phyloP scores from a whole-genome alignment of 2,329 filamentous ascomycete species.

The Coniochaeta ligniaria region DNA sequence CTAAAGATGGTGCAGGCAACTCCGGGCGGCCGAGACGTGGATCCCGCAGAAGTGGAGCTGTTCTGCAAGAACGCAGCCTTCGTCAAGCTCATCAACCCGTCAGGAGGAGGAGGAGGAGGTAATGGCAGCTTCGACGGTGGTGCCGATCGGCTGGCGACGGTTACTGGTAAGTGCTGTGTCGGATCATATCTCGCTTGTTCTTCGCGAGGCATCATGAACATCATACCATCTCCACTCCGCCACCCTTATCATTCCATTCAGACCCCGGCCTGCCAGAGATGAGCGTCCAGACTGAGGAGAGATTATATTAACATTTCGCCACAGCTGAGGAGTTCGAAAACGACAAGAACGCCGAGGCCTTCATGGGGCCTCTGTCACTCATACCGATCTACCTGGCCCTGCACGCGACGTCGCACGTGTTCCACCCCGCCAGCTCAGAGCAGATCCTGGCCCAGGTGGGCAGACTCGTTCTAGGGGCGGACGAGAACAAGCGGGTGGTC shows the following conservation, averaged over 20 bases:
- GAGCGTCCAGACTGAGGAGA: neutral
- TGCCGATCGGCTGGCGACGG: slow-evolving; percentile 40
- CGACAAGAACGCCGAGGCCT: slow-evolving; percentile 43
- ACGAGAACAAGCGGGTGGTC: slow-evolving; percentile 39
- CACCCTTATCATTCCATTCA: slow-evolving; percentile 1
- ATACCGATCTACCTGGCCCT: slow-evolving; percentile 65
- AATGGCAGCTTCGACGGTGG: slow-evolving; percentile 2
- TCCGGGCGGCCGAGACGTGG: slow-evolving; percentile 44
- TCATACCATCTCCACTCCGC: neutral
- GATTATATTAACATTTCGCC: slow-evolving; percentile 17
- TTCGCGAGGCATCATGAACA: neutral
- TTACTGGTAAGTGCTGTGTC: slow-evolving; percentile 40
- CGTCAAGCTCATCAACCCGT: slow-evolving; percentile 73
- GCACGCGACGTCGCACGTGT: slow-evolving; percentile 40
- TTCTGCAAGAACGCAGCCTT: slow-evolving; percentile 96
- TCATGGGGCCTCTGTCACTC: slow-evolving; percentile 49
- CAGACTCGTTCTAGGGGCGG: slow-evolving; percentile 37
- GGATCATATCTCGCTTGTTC: slow-evolving; percentile 1
- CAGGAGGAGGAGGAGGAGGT: slow-evolving; percentile 21
- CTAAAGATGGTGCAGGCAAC: slow-evolving; percentile 51
- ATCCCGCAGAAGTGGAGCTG: slow-evolving; percentile 70
- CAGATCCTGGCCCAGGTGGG: slow-evolving; percentile 44
- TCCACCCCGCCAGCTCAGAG: slow-evolving; percentile 33
- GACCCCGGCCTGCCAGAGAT: neutral
- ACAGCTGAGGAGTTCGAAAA: slow-evolving; percentile 47